These are phyloP conservation scores for Abrus pulchellus DNA, from an alignment of 306 rosid genomes.

Conservation along the genomic window DNA sequence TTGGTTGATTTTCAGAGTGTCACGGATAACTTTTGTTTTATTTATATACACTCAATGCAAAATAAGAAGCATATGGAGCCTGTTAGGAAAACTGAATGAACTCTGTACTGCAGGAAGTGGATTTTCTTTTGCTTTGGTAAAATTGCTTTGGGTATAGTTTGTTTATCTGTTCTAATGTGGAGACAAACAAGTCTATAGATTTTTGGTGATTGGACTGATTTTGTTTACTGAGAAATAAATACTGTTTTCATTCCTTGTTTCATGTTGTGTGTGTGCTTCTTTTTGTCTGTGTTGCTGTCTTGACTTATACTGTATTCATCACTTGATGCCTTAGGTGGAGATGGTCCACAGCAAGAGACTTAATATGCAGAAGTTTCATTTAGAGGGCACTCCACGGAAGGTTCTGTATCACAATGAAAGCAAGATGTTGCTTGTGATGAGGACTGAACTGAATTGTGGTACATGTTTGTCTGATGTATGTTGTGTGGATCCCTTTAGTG, in stretches of 20 bases:
- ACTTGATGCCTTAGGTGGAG: conserved; percentile 79
- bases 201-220: conserved; percentile 16
- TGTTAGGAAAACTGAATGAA: too few relatives aligned
- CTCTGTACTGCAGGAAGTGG: too few relatives aligned
- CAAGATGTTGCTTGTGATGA: conserved; percentile 86
- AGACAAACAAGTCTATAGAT: too few relatives aligned
- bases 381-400: conserved; percentile 95
- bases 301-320: conserved; percentile 43
- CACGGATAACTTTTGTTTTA: not conserved
- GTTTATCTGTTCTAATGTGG: too few relatives aligned
- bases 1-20: not conserved
- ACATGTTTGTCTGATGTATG: conserved; percentile 80
- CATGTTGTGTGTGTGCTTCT: conserved; percentile 33
- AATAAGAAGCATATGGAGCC: not conserved
- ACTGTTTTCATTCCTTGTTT: conserved; percentile 41
- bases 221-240: conserved; percentile 10
- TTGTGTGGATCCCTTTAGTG: conserved; percentile 88
- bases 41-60: conserved; percentile 14
- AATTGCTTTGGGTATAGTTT: too few relatives aligned
- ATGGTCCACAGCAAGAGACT: conserved; percentile 95
- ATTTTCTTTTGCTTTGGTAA: too few relatives aligned
- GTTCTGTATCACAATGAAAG: conserved; percentile 90
- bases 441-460: conserved; percentile 78
- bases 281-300: conserved; percentile 42
- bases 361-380: conserved; percentile 89